Evolutionary conservation across 2,329 filamentous ascomycete genomes (phyloP), one percentile per base, ranked within the genome.

Genomic region (Alternaria triticimaculans): DNA sequence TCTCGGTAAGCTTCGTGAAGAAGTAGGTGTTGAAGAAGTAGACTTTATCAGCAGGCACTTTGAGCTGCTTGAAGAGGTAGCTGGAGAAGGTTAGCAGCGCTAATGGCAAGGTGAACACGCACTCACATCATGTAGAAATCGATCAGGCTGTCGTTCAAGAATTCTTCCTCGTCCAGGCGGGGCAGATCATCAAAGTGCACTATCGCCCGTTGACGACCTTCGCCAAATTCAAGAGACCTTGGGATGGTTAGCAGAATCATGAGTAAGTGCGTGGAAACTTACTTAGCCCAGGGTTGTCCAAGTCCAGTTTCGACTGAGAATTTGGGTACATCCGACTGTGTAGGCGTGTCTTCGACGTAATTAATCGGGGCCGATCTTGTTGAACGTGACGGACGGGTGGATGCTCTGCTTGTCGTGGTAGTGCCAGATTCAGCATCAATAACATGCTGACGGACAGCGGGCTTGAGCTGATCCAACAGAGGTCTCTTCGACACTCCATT

Each of bases 21-120:
- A 98, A 97, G 80, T 93, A 97, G 0, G 93, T 96, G 77, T 94
- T 98, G 83, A 97, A 95, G 70, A 97, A 92, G 77, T 96, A 93
- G 4, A 97, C 88, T 55, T 89, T 88, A 63, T 88, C 83, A 0
- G 89, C 82, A 5, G 89, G 71, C 5, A 80, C 62, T 0, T 73
- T 66, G 21, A 67, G 60, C 11, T 49, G 88, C 83, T 76, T 55
- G 45, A 72, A 76, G 3, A 78, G 64, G 49, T 77, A 78, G 26
- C 70, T 75, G 12, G 18, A 25, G 6, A 8, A 15, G 6, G 44
- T 70, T 26, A 63, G 54, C 14, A 10, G 37, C 43, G 21, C 48
- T 33, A 20, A 6, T 12, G 20, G 2, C 11, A 18, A 3, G 14
- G n/a, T 6, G 1, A 3, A n/a, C 3, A 18, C 46, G 65, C 12